Evolutionary conservation across 192 early-diverging fungal genomes (phyloP).

Genomic region (Coemansia sp.): DNA sequence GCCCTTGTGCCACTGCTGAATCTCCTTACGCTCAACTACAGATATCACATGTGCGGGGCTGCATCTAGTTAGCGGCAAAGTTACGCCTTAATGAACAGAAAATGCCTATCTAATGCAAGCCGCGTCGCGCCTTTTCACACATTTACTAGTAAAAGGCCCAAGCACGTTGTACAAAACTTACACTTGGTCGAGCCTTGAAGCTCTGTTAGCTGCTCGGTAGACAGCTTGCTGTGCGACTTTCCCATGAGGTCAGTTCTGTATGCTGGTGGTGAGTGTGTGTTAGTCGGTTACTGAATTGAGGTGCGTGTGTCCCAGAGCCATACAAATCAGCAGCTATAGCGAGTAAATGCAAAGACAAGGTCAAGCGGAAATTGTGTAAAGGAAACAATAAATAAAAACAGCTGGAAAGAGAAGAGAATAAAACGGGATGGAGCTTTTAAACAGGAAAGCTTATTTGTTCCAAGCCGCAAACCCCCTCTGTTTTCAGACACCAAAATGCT

Average conservation of each 20-base stretch:
- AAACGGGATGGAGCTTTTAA: neutral
- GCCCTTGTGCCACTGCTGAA: constrained; percentile 96
- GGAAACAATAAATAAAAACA: neutral
- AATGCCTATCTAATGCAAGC: neutral
- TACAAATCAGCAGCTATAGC: constrained; percentile 2
- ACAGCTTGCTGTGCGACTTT: constrained; percentile 83
- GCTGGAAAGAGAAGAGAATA: neutral
- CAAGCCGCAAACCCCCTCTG: neutral
- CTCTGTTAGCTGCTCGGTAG: constrained; percentile 72
- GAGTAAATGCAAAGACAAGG: constrained; percentile 1
- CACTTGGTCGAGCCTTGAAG: constrained; percentile 80
- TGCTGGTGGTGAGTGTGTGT: constrained; percentile 2
- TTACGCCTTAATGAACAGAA: neutral
- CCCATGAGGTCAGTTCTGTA: constrained; percentile 61
- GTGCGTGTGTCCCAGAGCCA: neutral
- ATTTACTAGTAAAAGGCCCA: too few species aligned
- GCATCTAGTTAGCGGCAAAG: neutral
- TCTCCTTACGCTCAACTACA: constrained; percentile 86
- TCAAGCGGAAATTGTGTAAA: neutral
- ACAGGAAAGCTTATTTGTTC: neutral
- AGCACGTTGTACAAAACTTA: constrained; percentile 56
- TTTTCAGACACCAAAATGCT: neutral
- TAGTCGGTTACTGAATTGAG: constrained; percentile 1
- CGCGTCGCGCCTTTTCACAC: too few species aligned
- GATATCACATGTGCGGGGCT: neutral